Evolutionary conservation across 1,284 basidiomycete species (phyloP).

Genomic region (Marasmius oreades): DNA sequence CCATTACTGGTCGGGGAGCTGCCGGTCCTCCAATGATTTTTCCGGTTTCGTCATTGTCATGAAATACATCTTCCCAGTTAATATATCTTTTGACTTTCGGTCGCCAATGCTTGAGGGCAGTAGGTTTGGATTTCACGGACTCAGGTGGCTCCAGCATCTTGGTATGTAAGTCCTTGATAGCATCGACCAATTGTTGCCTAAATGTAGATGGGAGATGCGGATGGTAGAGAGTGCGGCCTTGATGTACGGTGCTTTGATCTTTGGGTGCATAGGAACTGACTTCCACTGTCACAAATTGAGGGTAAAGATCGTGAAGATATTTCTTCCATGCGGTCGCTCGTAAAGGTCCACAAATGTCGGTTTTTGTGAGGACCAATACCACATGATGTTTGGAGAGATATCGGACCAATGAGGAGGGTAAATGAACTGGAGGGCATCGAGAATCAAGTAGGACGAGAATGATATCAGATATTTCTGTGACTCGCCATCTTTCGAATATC

Average conservation of each 20-base stretch:
- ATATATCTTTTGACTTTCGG: constrained; percentile 61
- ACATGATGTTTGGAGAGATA: constrained; percentile 54
- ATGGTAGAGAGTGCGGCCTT: constrained; percentile 51
- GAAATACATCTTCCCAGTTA: constrained; percentile 64
- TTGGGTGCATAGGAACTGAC: constrained; percentile 72
- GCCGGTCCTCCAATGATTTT: constrained; percentile 36
- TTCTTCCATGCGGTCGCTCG: constrained; percentile 64
- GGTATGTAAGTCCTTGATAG: constrained; percentile 65
- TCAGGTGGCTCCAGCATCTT: constrained; percentile 71
- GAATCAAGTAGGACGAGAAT: constrained; percentile 84
- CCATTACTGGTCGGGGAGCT: constrained; percentile 21
- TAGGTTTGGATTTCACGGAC: constrained; percentile 47
- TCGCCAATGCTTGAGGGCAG: constrained; percentile 61
- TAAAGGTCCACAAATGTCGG: constrained; percentile 65
- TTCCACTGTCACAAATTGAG: constrained; percentile 57
- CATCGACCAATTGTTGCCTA: constrained; percentile 58
- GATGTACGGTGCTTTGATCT: constrained; percentile 33
- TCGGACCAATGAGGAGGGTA: constrained; percentile 51
- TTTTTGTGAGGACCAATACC: constrained; percentile 83
- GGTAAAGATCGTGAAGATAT: constrained; percentile 59
- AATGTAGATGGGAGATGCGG: constrained; percentile 66
- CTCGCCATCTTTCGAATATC: constrained; percentile 65
- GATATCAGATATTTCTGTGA: constrained; percentile 82
- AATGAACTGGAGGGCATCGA: constrained; percentile 75
- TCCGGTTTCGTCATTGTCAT: constrained; percentile 42